Evolutionary conservation across 2,329 filamentous ascomycete species (phyloP).

Genomic region (Orbilia ellipsospora): DNA sequence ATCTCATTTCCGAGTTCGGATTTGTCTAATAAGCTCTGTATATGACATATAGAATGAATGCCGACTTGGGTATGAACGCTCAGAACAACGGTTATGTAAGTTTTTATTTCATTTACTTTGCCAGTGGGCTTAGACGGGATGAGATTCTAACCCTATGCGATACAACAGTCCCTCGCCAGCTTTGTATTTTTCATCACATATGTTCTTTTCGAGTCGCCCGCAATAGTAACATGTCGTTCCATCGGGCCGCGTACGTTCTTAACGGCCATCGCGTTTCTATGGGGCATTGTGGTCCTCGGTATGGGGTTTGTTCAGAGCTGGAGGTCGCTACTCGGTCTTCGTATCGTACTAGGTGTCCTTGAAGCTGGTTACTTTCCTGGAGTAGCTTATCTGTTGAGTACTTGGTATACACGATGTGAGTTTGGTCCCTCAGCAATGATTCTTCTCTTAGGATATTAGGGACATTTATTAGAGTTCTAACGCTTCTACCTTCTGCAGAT

Average conservation of each 20-base stretch:
- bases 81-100: constrained; percentile 41
- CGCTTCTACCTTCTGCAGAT: constrained; percentile 32
- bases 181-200: constrained; percentile 63
- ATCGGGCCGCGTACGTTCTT: constrained; percentile 72
- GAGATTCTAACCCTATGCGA: background rate
- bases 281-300: constrained; percentile 72
- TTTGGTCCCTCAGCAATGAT: background rate
- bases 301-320: constrained; percentile 72
- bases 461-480: background rate
- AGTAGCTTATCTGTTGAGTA: constrained; percentile 76
- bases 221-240: constrained; percentile 74
- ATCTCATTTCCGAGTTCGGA: background rate
- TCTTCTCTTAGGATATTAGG: too few relatives aligned
- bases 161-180: constrained; percentile 21
- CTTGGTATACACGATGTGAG: constrained; percentile 76
- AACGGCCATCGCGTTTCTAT: constrained; percentile 67
- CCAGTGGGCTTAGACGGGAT: background rate
- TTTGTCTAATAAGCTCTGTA: background rate
- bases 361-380: constrained; percentile 77
- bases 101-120: background rate
- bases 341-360: constrained; percentile 72
- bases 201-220: constrained; percentile 76
- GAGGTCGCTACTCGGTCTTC: constrained; percentile 67
- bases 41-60: constrained; percentile 19
- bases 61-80: constrained; percentile 23